Base-by-base conservation (phyloP, 169 alveolate genomes). In the Plasmodium chabaudi region DNA sequence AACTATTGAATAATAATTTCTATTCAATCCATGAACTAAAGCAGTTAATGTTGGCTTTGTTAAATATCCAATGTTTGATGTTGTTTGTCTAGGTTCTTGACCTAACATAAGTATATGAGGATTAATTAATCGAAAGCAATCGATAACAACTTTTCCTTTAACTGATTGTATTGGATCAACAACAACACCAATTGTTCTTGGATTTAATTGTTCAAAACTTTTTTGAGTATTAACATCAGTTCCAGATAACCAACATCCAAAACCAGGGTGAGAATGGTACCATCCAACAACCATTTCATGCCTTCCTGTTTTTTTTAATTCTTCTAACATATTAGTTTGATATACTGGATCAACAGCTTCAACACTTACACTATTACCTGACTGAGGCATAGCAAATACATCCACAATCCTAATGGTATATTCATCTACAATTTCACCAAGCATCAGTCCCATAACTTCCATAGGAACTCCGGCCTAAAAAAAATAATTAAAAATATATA, bases 371-470 rank as follows among this genome's bases (percentile, higher is more conserved):
- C 99, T 95, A 92, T 97, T 95, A 87, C 99, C 99, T 17, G 99
- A 97, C 95, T 99, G 99, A 53, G 99, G 99, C 99, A 99, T 99
- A 9, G 99, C 98, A 92, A 99, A 99, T 9, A 98, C 99, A 94
- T 99, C 99, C 56, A 98, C 99, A n/a, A 98, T 99, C 65, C 97
- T 95, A 68, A 99, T 99, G n/a, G 99, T 98, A 90, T 99, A 99
- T 88, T 98, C 99, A 93, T 99, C 99, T 12, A 98, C 97, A 91
- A 98, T 97, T 87, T 98, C 99, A 10, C 99, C 99, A 46, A 99
- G 96, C 98, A 99, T 97, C 27, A 99, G 95, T 46, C 99, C 99
- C 99, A 99, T 98, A 53, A 98, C 99, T 94, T 99, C 99, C 98
- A 99, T 97, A 10, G 99, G 99, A 9, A 99, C 99, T 42, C 99